Evolutionary conservation across 2,329 filamentous ascomycete genomes (phyloP).

Genomic region (Scopulariopsis brevicaulis): DNA sequence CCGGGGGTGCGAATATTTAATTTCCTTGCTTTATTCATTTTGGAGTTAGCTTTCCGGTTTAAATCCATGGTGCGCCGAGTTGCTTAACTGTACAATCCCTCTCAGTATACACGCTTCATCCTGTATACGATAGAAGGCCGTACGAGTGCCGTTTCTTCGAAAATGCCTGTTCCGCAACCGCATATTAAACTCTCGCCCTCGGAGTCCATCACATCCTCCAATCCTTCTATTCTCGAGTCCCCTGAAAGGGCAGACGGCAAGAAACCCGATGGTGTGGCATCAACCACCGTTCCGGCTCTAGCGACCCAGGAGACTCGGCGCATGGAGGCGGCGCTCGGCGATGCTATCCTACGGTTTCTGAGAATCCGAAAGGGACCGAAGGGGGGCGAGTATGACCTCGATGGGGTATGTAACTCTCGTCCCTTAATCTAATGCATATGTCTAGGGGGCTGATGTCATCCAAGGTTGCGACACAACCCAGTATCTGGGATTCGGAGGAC

Average conservation of each 20-base stretch:
- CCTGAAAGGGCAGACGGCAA: not conserved
- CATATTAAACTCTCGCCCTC: not conserved
- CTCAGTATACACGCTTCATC: not conserved
- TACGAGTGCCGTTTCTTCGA: not conserved
- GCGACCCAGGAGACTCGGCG: slow-evolving; percentile 14
- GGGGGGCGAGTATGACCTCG: slow-evolving; percentile 14
- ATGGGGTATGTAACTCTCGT: slow-evolving; percentile 11
- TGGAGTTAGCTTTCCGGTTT: not conserved
- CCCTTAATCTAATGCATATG: not conserved
- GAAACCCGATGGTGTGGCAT: not conserved
- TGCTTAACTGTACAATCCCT: not conserved
- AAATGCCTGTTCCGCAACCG: not conserved
- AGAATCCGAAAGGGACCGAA: slow-evolving; percentile 19
- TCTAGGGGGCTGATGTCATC: slow-evolving; percentile 7
- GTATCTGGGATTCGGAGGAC: slow-evolving; percentile 23
- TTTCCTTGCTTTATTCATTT: not conserved
- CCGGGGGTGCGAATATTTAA: not conserved
- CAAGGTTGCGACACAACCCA: slow-evolving; percentile 21
- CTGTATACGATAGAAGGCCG: not conserved
- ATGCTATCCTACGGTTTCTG: slow-evolving; percentile 19
- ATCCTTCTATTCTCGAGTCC: not conserved
- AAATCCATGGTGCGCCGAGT: not conserved
- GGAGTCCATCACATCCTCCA: not conserved
- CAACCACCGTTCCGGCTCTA: slow-evolving; percentile 9
- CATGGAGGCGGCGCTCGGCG: slow-evolving; percentile 18